Conservation (phyloP, 202 grass and related monocot genomes). For the Carex sylvatica region DNA sequence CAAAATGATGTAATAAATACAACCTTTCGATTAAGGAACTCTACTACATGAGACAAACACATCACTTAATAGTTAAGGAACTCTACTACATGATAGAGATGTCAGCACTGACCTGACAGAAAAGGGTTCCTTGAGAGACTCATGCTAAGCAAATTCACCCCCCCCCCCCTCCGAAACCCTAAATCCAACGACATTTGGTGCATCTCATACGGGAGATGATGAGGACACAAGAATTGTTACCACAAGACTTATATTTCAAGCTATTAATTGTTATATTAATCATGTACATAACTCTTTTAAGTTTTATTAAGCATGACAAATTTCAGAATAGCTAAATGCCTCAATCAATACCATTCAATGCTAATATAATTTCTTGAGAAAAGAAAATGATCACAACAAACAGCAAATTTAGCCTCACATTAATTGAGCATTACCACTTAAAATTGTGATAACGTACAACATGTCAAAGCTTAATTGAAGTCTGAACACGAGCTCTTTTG, state of each 20-base stretch:
- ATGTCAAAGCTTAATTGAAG: neutral
- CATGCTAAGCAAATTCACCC: neutral
- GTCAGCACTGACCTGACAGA: neutral
- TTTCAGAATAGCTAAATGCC: neutral
- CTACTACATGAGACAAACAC: neutral
- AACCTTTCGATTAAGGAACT: neutral
- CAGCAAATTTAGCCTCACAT: neutral
- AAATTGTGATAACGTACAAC: neutral
- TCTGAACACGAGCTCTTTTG: slow-evolving; percentile 19
- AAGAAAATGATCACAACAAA: neutral
- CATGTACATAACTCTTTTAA: too few species aligned
- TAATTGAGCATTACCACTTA: neutral
- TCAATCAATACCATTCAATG: neutral
- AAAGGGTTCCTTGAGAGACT: neutral
- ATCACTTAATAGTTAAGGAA: neutral
- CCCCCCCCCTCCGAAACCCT: too few species aligned
- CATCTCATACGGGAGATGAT: neutral
- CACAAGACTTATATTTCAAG: neutral
- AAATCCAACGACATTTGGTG: too few species aligned
- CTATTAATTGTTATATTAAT: neutral
- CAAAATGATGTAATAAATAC: neutral
- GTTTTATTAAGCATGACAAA: neutral
- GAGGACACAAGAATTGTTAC: neutral
- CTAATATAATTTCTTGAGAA: neutral
- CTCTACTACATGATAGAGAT: neutral